phyloP scores from a whole-genome alignment of 768 basidiomycete species.

The Agaricus blazei region DNA sequence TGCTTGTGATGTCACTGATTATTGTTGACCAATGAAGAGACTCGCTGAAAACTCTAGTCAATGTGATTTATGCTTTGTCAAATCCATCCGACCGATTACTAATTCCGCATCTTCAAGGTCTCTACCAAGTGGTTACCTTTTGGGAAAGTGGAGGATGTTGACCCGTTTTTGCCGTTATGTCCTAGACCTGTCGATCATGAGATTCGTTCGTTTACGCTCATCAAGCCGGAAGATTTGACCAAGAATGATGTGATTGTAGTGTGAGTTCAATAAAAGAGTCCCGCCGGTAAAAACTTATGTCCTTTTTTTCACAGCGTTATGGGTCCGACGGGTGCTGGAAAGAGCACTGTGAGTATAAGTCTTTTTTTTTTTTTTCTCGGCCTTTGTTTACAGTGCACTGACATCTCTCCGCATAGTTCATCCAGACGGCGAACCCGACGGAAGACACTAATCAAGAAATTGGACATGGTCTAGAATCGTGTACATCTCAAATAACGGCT shows the following conservation, averaged over 20 bases:
- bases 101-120: no score
- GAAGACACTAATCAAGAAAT: conserved; percentile 16
- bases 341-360: conserved; percentile 2
- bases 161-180: not conserved
- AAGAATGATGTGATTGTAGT: not conserved
- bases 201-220: not conserved
- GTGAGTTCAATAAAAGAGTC: not conserved
- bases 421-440: conserved; percentile 2
- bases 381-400: no score
- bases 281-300: not conserved
- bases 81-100: no score
- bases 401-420: not conserved
- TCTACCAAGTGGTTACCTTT: no score
- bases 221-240: not conserved
- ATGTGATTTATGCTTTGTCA: no score
- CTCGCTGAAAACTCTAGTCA: no score
- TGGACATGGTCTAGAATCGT: conserved; percentile 18
- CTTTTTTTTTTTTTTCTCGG: no score
- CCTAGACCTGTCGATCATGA: not conserved
- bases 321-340: conserved; percentile 7
- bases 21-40: no score
- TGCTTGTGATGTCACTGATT: no score
- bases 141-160: not conserved
- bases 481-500: conserved; percentile 16
- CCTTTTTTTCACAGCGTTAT: not conserved